Evolutionary conservation across 805 yeast genomes (phyloP), one percentile per base, ranked within the genome.

Genomic region (Spencermartinsiella europaea): DNA sequence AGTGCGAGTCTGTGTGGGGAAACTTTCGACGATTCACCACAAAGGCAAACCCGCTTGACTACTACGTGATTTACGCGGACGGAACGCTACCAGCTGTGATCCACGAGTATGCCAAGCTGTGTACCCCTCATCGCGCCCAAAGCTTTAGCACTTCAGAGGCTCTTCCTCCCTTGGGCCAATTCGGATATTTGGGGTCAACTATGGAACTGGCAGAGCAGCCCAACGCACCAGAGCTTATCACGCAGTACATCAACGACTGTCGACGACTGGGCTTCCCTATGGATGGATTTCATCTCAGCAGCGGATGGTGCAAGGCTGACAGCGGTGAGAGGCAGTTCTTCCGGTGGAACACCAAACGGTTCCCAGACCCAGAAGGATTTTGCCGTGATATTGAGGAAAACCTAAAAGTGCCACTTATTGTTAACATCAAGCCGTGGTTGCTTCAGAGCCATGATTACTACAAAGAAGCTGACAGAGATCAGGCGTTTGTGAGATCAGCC

Each of bases 371-470:
- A 10, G 27, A 34, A 31, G 36, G 31, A 15, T 45, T 45, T 25
- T 49, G 19, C 36, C n/a, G 44, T 17, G 44, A 10, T 7, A 31
- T 45, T 5, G 49, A 45, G 36, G n/a, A 45, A 16, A 48, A 45
- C 12, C 46, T 45, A n/a, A 34, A 34, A n/a, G 49, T 45, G 14
- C 20, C 38, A 12, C 20, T 45, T 7, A 45, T 45, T 21, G 46
- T 48, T 3, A 45, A 45, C 21, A 42, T 45, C 40, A 45, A 45
- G 25, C 49, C 49, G 5, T 45, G 49, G 49, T 17, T 45, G n/a
- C 36, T 45, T 15, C 22, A 27, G 8, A 43, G 16, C 21, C 49
- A 45, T 25, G 21, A 10, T 5, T 45, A 16, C 21, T 45, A 45
- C 21, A 27, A 44, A 22, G 17, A 42, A 15, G 49, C 49, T 4